Conservation (phyloP, 1,139 yeast species). For the Yamadazyma friedrichii region DNA sequence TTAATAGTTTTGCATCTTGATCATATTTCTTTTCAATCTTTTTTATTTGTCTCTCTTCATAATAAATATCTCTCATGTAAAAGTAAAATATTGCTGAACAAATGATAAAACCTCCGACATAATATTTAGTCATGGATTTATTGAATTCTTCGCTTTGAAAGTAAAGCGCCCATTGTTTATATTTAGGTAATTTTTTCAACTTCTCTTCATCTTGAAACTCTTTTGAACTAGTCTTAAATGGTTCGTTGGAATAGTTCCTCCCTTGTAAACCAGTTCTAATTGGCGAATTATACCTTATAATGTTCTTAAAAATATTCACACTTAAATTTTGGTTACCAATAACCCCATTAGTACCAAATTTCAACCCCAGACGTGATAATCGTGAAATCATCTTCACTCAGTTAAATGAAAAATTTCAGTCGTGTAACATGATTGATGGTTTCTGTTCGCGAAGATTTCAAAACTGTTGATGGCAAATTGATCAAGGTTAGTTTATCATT, state of each 20-base stretch:
- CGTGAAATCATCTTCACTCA: not conserved
- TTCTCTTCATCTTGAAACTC: slow-evolving; percentile 24
- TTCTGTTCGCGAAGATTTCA: not conserved
- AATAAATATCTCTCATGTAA: slow-evolving; percentile 65
- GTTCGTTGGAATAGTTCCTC: slow-evolving; percentile 19
- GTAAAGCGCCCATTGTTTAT: slow-evolving; percentile 41
- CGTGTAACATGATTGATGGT: not conserved
- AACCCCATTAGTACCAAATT: not conserved
- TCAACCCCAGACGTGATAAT: not conserved
- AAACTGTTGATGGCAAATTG: slow-evolving; percentile 13
- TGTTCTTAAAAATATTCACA: not conserved
- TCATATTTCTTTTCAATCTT: slow-evolving; percentile 43
- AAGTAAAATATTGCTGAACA: slow-evolving; percentile 60
- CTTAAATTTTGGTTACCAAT: not conserved
- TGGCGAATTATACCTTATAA: too few relatives aligned
- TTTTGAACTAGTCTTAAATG: slow-evolving; percentile 35
- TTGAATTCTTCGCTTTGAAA: slow-evolving; percentile 39
- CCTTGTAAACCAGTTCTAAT: too few relatives aligned
- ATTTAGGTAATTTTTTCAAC: slow-evolving; percentile 30
- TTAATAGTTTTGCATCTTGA: slow-evolving; percentile 36
- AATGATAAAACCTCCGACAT: slow-evolving; percentile 55
- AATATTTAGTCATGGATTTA: slow-evolving; percentile 44
- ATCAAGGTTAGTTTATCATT: too few relatives aligned
- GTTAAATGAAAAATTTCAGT: slow-evolving; percentile 1
- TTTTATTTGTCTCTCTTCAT: slow-evolving; percentile 61